Evolutionary conservation across 2,329 filamentous ascomycete genomes (phyloP).

Genomic region (Colletotrichum salicis): DNA sequence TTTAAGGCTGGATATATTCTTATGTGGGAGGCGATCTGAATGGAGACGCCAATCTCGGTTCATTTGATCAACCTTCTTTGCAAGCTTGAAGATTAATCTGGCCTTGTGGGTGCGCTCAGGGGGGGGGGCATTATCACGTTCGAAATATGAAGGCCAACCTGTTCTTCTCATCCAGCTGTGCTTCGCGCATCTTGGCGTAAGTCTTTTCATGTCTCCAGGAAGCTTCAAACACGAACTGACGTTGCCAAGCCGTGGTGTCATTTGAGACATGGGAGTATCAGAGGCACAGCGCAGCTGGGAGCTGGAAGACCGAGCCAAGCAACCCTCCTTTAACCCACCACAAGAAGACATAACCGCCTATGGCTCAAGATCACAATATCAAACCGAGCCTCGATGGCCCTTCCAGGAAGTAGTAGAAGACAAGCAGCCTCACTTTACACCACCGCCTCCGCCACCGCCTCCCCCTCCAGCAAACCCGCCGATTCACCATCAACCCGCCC

Average conservation of each 20-base stretch:
- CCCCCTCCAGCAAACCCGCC: no score
- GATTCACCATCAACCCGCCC: neutral
- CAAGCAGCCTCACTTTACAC: neutral
- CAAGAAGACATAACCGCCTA: neutral
- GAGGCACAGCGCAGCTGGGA: slow-evolving; percentile 17
- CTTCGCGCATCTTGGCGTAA: neutral
- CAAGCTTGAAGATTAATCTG: neutral
- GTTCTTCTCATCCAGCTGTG: neutral
- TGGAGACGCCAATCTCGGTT: slow-evolving; percentile 24
- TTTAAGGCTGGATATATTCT: slow-evolving; percentile 6
- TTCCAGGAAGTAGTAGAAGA: neutral
- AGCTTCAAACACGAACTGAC: neutral
- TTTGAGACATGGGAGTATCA: neutral
- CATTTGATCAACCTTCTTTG: slow-evolving; percentile 8
- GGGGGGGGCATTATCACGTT: neutral
- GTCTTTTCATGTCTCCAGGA: neutral
- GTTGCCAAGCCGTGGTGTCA: neutral
- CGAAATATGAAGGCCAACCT: neutral
- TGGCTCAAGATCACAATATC: neutral
- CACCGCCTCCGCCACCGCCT: neutral
- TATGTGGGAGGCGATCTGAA: neutral
- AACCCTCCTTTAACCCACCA: neutral
- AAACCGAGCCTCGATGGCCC: slow-evolving; percentile 2
- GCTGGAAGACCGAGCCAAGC: slow-evolving; percentile 12
- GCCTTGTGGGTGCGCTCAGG: neutral